Conservation (phyloP, 148 eudicot genomes). For the Vaccinium corymbosum region DNA sequence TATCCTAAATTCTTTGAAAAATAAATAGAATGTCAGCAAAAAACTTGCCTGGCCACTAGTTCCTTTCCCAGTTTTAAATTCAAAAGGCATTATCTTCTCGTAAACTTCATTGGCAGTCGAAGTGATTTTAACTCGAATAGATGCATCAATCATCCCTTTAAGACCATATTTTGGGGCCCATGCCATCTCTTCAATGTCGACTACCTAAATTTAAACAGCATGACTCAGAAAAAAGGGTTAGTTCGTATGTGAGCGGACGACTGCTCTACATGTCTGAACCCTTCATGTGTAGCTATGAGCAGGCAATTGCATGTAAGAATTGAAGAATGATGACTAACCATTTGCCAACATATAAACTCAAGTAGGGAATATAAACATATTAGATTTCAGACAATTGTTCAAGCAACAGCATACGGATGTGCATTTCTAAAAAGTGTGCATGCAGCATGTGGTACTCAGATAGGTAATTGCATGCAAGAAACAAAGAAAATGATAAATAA, state of each 20-base stretch:
- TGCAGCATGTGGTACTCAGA: background rate
- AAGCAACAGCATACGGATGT: background rate
- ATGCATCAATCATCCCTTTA: constrained; percentile 98
- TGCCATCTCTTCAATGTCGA: constrained; percentile 98
- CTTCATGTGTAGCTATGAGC: background rate
- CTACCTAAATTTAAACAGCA: constrained; percentile 49
- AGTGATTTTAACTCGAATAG: constrained; percentile 52
- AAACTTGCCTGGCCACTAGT: constrained; percentile 81
- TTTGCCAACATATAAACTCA: background rate
- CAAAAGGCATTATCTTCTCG: constrained; percentile 83
- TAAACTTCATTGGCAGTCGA: constrained; percentile 28
- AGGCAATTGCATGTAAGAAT: constrained; percentile 1
- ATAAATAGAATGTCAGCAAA: background rate
- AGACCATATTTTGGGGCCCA: constrained; percentile 99
- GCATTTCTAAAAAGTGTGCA: background rate
- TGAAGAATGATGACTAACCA: background rate
- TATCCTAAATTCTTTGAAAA: background rate
- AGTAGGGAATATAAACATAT: background rate
- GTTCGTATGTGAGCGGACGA: background rate
- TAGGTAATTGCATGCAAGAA: background rate
- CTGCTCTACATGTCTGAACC: background rate
- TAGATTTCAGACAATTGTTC: background rate
- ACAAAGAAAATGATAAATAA: background rate
- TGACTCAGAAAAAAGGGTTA: background rate
- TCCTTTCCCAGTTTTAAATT: constrained; percentile 96